These are phyloP conservation scores for Pulicaria dysenterica DNA, from an alignment of 129 eudicot species.

Conservation along the genomic window DNA sequence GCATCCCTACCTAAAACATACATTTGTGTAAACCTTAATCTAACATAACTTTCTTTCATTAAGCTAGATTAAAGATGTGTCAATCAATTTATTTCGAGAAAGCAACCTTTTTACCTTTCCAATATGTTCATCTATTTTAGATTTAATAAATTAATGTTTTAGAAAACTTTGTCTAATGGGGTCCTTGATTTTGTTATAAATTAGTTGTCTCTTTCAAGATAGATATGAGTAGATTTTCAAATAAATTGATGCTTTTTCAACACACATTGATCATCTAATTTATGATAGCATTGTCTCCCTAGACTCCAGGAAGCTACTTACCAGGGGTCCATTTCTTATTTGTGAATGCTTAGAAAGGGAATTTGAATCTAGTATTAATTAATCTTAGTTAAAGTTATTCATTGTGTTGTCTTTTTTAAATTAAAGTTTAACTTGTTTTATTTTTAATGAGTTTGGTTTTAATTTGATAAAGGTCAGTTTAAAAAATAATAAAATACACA, in stretches of 20 bases:
- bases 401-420: conserved; percentile 5
- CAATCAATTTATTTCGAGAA: neutral
- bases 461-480: conserved; percentile 10
- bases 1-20: too few species aligned
- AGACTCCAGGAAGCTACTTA: conserved; percentile 29
- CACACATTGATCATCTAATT: conserved; percentile 33
- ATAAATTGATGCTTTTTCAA: conserved; percentile 41
- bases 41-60: conserved; percentile 3
- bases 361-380: conserved; percentile 1
- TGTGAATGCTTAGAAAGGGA: conserved; percentile 25
- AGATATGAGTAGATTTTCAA: conserved; percentile 40
- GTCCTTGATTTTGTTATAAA: conserved; percentile 38
- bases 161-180: conserved; percentile 26
- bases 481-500: too few species aligned
- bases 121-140: conserved; percentile 1
- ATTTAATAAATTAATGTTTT: conserved; percentile 9
- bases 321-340: conserved; percentile 28
- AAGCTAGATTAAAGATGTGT: neutral
- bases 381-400: conserved; percentile 16
- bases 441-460: neutral
- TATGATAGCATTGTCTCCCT: conserved; percentile 44
- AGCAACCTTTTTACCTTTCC: neutral
- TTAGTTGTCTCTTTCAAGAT: conserved; percentile 38
- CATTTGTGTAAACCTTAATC: neutral
- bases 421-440: neutral